Percentiles rank a stretch among this genome's conserved stretches.
phyloP scores from a whole-genome alignment of 352 stramenopile species.

The Phytophthora pinifolia region DNA sequence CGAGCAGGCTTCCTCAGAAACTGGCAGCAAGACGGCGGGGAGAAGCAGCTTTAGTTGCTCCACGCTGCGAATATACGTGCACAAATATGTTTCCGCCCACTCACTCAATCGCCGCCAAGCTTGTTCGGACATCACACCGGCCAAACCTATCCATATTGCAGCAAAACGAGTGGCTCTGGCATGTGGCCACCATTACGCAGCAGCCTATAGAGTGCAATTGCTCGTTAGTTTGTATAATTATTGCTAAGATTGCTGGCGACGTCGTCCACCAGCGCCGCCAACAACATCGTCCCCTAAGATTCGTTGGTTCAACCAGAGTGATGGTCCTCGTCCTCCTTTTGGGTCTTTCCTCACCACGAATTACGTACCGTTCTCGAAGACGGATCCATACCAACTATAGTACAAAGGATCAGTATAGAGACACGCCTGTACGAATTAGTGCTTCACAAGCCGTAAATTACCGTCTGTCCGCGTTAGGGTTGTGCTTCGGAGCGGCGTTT shows the following conservation, averaged over 20 bases:
- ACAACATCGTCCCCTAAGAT: conserved; percentile 12
- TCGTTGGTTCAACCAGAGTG: conserved; percentile 37
- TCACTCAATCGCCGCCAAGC: not conserved
- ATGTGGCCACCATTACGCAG: no score
- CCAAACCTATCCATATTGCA: no score
- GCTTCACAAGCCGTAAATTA: conserved; percentile 1
- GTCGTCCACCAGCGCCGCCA: no score
- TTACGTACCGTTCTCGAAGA: conserved; percentile 26
- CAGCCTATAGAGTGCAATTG: no score
- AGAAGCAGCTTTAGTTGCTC: not conserved
- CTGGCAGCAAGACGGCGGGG: not conserved
- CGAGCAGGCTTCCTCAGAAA: not conserved
- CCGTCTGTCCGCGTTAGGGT: conserved; percentile 15
- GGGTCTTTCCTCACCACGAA: not conserved
- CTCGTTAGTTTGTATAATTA: no score
- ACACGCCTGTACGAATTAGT: conserved; percentile 2
- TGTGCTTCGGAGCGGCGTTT: conserved; percentile 10
- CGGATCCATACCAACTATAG: conserved; percentile 7
- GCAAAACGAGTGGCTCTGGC: no score
- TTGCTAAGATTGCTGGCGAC: no score
- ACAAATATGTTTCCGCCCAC: not conserved
- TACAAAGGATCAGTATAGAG: not conserved
- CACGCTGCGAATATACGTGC: not conserved
- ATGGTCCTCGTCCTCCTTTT: conserved; percentile 30
- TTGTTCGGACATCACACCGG: no score